Evolutionary conservation across 2,329 filamentous ascomycete genomes (phyloP).

Genomic region (Microcyclosporella mali): DNA sequence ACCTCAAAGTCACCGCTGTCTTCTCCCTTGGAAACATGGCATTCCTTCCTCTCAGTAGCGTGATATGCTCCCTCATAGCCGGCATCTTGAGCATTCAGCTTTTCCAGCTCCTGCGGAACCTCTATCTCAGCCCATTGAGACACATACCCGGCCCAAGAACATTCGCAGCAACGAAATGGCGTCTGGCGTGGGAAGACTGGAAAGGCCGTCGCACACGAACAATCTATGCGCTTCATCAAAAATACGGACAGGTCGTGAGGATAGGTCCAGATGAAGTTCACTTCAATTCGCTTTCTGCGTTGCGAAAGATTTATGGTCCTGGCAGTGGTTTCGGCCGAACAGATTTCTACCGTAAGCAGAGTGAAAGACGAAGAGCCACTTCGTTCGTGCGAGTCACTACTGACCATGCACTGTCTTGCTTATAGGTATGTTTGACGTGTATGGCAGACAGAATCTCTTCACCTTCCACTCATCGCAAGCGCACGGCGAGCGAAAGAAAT

Average conservation of each 20-base stretch:
- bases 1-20: too few species aligned
- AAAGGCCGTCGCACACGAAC: conserved; percentile 12
- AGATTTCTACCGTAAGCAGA: conserved; percentile 48
- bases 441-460: conserved; percentile 49
- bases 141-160: conserved; percentile 7
- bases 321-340: conserved; percentile 48
- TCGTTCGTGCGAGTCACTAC: too few species aligned
- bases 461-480: conserved; percentile 41
- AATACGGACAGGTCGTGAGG: conserved; percentile 45
- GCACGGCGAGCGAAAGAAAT: conserved; percentile 48
- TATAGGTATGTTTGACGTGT: conserved; percentile 53
- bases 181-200: conserved; percentile 7
- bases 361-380: too few species aligned
- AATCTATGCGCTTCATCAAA: conserved; percentile 38
- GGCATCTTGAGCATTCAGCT: too few species aligned
- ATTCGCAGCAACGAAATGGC: conserved; percentile 6
- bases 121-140: conserved; percentile 3
- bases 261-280: conserved; percentile 45
- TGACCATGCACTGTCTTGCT: too few species aligned
- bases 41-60: too few species aligned
- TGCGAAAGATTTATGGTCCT: conserved; percentile 51
- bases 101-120: background rate
- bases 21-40: too few species aligned
- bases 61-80: too few species aligned
- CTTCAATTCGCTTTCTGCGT: conserved; percentile 40